phyloP scores from a whole-genome alignment of 768 basidiomycete genomes.

The Termitomyces sp. region DNA sequence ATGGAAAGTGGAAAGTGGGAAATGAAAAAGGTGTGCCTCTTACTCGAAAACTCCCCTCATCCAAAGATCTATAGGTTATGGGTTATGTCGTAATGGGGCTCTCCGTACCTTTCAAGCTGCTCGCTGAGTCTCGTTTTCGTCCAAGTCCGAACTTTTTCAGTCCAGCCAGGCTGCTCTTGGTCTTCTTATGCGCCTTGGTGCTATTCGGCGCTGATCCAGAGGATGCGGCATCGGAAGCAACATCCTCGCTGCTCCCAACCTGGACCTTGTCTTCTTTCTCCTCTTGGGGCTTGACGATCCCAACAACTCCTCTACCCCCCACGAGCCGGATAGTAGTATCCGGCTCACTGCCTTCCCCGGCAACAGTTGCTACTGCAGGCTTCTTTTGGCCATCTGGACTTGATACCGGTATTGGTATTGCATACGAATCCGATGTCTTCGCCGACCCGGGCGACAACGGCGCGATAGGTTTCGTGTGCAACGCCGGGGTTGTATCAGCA shows the following conservation, averaged over 20 bases:
- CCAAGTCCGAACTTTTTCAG: conserved; percentile 50
- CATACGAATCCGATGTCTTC: conserved; percentile 6
- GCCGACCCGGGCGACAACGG: conserved; percentile 18
- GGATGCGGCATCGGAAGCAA: conserved; percentile 31
- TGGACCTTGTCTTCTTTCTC: conserved; percentile 22
- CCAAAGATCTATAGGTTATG: neutral
- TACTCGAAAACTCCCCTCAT: neutral
- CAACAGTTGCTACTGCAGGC: neutral
- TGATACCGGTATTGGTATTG: conserved; percentile 1
- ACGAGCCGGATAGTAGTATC: conserved; percentile 52
- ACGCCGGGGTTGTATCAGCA: conserved; percentile 31
- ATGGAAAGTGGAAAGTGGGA: neutral
- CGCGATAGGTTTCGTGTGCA: conserved; percentile 32
- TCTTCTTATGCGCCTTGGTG: conserved; percentile 45
- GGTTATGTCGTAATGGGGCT: conserved; percentile 10
- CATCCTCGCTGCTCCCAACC: conserved; percentile 13
- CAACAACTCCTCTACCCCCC: conserved; percentile 46
- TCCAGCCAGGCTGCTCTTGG: conserved; percentile 48
- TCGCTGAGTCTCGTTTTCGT: conserved; percentile 45
- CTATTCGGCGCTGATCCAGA: conserved; percentile 8
- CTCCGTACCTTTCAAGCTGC: conserved; percentile 20
- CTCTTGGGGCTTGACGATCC: conserved; percentile 23
- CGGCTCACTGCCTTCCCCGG: conserved; percentile 15
- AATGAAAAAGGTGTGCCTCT: neutral
- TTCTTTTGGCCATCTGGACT: neutral